Conservation (phyloP, 140 eudicot species). For the Anethum foeniculum region DNA sequence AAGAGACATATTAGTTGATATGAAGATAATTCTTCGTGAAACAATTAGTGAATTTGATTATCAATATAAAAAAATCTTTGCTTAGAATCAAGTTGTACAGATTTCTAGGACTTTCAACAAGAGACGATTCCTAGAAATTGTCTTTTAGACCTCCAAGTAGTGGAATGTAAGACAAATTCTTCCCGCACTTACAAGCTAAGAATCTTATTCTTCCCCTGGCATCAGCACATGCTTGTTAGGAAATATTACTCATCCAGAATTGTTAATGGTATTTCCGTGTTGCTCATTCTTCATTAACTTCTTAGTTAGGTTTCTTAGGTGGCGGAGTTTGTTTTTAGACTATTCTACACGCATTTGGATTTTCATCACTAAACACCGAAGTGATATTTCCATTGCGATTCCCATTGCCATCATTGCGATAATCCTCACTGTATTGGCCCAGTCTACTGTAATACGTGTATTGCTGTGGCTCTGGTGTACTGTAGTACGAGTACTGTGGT, state of each 20-base stretch:
- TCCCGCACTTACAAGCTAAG: conserved; percentile 46
- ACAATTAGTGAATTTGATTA: background rate
- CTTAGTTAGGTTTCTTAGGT: conserved; percentile 18
- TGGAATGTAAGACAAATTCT: conserved; percentile 44
- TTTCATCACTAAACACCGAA: conserved; percentile 76
- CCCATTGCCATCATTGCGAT: conserved; percentile 23
- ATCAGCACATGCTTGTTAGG: conserved; percentile 29
- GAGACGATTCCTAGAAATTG: conserved; percentile 5
- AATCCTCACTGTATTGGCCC: conserved; percentile 29
- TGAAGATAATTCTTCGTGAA: background rate
- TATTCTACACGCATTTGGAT: conserved; percentile 86
- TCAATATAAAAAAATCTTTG: background rate
- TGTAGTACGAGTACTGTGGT: conserved; percentile 27
- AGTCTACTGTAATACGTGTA: conserved; percentile 18
- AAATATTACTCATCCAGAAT: conserved; percentile 19
- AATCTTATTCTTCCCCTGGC: conserved; percentile 38
- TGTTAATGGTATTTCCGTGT: conserved; percentile 4
- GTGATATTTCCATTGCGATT: conserved; percentile 39
- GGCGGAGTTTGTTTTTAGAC: conserved; percentile 32
- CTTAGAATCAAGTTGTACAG: background rate
- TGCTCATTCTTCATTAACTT: conserved; percentile 28
- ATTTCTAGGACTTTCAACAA: conserved; percentile 10
- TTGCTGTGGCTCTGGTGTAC: conserved; percentile 30
- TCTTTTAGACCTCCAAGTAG: conserved; percentile 16
- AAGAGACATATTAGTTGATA: background rate